These are phyloP conservation scores for Nepenthes alata DNA, from an alignment of 179 eudicot species.

Conservation along the genomic window DNA sequence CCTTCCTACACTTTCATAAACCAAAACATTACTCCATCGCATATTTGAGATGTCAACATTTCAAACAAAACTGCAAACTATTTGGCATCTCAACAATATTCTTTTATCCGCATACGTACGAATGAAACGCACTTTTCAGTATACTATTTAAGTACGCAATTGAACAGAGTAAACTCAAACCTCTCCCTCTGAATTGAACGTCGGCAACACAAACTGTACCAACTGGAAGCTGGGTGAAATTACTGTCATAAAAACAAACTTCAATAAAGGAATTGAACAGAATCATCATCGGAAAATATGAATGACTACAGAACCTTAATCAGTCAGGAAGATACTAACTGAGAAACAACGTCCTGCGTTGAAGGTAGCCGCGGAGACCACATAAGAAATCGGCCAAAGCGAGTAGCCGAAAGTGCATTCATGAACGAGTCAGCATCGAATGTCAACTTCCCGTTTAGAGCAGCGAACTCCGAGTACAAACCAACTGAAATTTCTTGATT, in stretches of 20 bases:
- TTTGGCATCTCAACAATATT: no score
- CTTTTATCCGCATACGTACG: no score
- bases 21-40: background rate
- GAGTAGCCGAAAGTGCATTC: conserved; percentile 35
- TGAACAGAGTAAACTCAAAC: conserved; percentile 17
- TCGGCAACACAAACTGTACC: conserved; percentile 87
- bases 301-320: no score
- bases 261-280: no score
- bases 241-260: conserved; percentile 24
- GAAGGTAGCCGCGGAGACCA: conserved; percentile 71
- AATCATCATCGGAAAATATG: no score
- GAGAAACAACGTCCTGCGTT: conserved; percentile 78
- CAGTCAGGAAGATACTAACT: conserved; percentile 23
- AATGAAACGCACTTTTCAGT: no score
- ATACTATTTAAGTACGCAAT: no score
- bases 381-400: conserved; percentile 60
- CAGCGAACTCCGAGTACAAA: conserved; percentile 29
- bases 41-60: no score
- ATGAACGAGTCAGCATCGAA: conserved; percentile 36
- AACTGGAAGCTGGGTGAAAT: conserved; percentile 58
- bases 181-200: conserved; percentile 81
- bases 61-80: no score
- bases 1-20: conserved; percentile 42
- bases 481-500: conserved; percentile 18
- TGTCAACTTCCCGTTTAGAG: conserved; percentile 10